Evolutionary conservation across 2,329 filamentous ascomycete species (phyloP).

Genomic region (Chaetomium olivaceum): DNA sequence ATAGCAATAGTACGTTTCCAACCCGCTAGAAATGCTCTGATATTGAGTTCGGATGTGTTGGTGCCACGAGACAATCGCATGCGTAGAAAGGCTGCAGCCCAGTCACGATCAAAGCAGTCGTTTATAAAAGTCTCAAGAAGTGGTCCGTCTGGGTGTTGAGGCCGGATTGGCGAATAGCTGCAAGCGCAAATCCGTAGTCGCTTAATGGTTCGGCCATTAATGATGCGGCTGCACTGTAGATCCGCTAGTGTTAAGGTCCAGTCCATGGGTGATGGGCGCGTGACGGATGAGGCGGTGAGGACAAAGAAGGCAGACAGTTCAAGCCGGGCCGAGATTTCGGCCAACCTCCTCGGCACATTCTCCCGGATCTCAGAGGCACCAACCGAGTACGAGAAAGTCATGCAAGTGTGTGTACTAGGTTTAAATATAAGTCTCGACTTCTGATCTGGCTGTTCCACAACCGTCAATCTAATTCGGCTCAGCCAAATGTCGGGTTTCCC

Average conservation of each 20-base stretch:
- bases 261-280: too few species aligned
- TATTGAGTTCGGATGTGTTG: background rate
- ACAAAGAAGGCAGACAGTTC: background rate
- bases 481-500: background rate
- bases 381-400: background rate
- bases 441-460: background rate
- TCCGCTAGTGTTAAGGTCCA: background rate
- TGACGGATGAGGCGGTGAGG: too few species aligned
- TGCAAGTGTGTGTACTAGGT: background rate
- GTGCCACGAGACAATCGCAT: background rate
- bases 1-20: background rate
- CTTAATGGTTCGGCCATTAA: slow-evolving; percentile 3
- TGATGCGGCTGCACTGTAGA: background rate
- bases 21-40: background rate
- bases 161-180: background rate
- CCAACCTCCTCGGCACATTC: background rate
- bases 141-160: background rate
- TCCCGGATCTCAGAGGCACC: too few species aligned
- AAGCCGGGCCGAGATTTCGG: background rate
- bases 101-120: background rate
- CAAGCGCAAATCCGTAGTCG: background rate
- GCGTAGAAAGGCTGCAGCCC: background rate
- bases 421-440: background rate
- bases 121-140: slow-evolving; percentile 4
- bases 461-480: background rate